A percentile compares a stretch with the other conserved stretches of the same genome.
Conservation (phyloP, 2,329 filamentous ascomycete genomes). For the Paraphoma chrysanthemicola region DNA sequence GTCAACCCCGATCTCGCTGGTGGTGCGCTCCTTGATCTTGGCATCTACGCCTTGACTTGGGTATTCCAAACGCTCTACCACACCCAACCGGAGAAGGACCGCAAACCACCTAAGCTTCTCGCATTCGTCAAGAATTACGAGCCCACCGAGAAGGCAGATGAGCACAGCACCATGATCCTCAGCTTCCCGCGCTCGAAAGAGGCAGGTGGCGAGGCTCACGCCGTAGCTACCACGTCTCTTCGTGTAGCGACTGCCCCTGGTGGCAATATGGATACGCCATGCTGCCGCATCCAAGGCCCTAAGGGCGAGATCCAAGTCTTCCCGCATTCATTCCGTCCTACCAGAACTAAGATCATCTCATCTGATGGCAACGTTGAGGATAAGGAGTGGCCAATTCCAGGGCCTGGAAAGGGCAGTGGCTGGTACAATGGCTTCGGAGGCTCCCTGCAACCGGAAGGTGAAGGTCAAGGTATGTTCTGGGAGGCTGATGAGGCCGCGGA, state of each 20-base stretch:
- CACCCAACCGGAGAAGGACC: conserved; percentile 68
- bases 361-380: conserved; percentile 56
- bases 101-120: conserved; percentile 72
- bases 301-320: conserved; percentile 83
- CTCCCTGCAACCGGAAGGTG: conserved; percentile 56
- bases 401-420: conserved; percentile 55
- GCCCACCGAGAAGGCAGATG: conserved; percentile 74
- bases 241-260: conserved; percentile 61
- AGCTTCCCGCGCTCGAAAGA: conserved; percentile 70
- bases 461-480: conserved; percentile 88
- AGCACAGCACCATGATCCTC: conserved; percentile 78
- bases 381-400: conserved; percentile 54
- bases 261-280: conserved; percentile 64
- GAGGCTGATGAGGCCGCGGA: conserved; percentile 81
- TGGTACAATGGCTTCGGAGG: conserved; percentile 58
- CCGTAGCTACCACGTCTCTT: conserved; percentile 65
- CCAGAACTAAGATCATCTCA: conserved; percentile 68
- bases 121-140: conserved; percentile 75
- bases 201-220: conserved; percentile 66
- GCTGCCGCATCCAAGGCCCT: conserved; percentile 81
- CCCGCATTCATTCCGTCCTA: conserved; percentile 74
- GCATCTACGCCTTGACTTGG: conserved; percentile 90
- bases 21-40: conserved; percentile 82
- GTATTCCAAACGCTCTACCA: conserved; percentile 89
- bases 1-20: conserved; percentile 84